phyloP scores from a whole-genome alignment of 2,329 filamentous ascomycete genomes.

The Diaporthe caulivora region DNA sequence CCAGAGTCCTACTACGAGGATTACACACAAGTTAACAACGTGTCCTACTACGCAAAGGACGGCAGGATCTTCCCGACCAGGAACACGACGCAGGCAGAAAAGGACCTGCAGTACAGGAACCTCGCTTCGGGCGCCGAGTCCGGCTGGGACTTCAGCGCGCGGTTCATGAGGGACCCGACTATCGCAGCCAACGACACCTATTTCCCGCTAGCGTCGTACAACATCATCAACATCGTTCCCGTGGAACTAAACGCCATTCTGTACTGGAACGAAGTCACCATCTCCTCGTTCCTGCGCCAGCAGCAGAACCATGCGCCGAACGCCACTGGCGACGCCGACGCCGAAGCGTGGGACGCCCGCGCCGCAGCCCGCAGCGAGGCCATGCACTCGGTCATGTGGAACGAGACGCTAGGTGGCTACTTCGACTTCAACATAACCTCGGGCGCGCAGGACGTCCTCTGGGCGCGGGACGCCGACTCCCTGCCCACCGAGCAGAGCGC shows the following conservation, averaged over 20 bases:
- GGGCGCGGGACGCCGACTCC: slow-evolving; percentile 61
- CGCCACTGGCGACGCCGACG: slow-evolving; percentile 51
- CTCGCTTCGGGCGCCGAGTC: slow-evolving; percentile 75
- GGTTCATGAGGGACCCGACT: slow-evolving; percentile 68
- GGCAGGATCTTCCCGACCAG: slow-evolving; percentile 71
- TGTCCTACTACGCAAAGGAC: slow-evolving; percentile 69
- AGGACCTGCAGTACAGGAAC: slow-evolving; percentile 68
- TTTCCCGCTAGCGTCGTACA: slow-evolving; percentile 75
- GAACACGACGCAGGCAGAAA: slow-evolving; percentile 59
- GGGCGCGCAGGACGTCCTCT: slow-evolving; percentile 65
- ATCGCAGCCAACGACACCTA: slow-evolving; percentile 72
- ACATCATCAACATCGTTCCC: slow-evolving; percentile 68
- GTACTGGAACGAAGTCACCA: slow-evolving; percentile 73
- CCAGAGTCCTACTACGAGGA: slow-evolving; percentile 78
- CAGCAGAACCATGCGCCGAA: slow-evolving; percentile 52
- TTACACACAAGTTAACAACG: slow-evolving; percentile 74
- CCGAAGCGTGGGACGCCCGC: slow-evolving; percentile 60
- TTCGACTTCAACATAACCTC: slow-evolving; percentile 79
- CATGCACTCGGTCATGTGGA: slow-evolving; percentile 75
- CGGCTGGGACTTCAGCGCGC: slow-evolving; percentile 73
- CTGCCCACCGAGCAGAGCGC: slow-evolving; percentile 45
- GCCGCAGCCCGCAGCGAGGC: slow-evolving; percentile 69
- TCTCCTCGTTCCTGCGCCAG: slow-evolving; percentile 65
- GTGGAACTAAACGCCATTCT: slow-evolving; percentile 78
- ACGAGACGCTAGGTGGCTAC: slow-evolving; percentile 71